Conservation (phyloP, 1,139 yeast species). For the Zygosaccharomyces sapae region DNA sequence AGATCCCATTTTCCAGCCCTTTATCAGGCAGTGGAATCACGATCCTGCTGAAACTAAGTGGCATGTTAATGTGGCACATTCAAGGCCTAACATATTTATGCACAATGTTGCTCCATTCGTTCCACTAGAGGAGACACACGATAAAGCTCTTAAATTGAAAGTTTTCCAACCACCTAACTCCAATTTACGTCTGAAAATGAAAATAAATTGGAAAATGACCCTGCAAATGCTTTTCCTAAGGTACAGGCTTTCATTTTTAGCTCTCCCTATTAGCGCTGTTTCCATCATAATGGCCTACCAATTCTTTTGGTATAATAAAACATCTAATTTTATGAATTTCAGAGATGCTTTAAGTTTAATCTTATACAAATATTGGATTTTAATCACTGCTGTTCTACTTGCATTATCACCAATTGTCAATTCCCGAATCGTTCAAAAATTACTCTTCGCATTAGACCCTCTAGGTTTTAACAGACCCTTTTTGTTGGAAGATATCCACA, state of each 20-base stretch:
- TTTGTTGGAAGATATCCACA: constrained; percentile 22
- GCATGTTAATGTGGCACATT: constrained; percentile 49
- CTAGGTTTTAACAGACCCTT: constrained; percentile 43
- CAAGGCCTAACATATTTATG: constrained; percentile 43
- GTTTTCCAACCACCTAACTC: constrained; percentile 38
- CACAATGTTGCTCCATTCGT: constrained; percentile 82
- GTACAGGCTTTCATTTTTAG: constrained; percentile 58
- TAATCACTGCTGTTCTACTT: constrained; percentile 24
- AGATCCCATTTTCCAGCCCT: constrained; percentile 47
- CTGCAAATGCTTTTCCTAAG: constrained; percentile 55
- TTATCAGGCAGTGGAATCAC: constrained; percentile 62
- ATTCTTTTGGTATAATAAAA: constrained; percentile 38
- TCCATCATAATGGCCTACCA: constrained; percentile 47
- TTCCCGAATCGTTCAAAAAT: constrained; percentile 27
- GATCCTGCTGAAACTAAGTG: constrained; percentile 75
- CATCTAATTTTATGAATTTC: constrained; percentile 50
- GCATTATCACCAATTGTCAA: constrained; percentile 43
- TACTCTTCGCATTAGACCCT: constrained; percentile 52
- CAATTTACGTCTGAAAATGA: constrained; percentile 30
- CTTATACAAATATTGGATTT: constrained; percentile 29
- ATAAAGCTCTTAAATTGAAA: constrained; percentile 24
- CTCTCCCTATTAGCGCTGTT: constrained; percentile 52
- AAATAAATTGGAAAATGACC: constrained; percentile 31
- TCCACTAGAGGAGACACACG: constrained; percentile 42
- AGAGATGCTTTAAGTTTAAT: constrained; percentile 43